phyloP scores from a whole-genome alignment of 2,329 filamentous ascomycete species.

The Pseudogymnoascus pannorum region DNA sequence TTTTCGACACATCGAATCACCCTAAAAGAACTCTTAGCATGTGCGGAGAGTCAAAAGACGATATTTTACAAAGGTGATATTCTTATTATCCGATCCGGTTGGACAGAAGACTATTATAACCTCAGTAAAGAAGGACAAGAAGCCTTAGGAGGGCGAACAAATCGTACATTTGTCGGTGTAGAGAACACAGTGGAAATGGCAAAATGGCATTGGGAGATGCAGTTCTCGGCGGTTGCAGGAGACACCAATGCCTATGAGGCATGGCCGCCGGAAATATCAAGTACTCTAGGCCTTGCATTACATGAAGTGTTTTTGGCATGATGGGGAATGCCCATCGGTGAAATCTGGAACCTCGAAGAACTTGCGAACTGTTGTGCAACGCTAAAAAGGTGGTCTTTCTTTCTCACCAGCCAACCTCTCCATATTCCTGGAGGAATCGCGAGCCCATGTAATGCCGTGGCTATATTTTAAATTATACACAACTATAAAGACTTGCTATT shows the following conservation, averaged over 20 bases:
- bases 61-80: conserved; percentile 42
- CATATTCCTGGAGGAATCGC: conserved; percentile 27
- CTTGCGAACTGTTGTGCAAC: conserved; percentile 27
- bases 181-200: no score
- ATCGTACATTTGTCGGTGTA: no score
- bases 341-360: conserved; percentile 29
- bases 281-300: conserved; percentile 19
- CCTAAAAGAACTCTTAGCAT: conserved; percentile 34
- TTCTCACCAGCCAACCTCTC: conserved; percentile 38
- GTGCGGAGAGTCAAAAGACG: conserved; percentile 37
- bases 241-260: conserved; percentile 35
- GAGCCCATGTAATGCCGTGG: not conserved
- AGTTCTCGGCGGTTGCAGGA: conserved; percentile 35
- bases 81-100: conserved; percentile 40
- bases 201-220: no score
- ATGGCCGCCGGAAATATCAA: conserved; percentile 20
- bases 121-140: no score
- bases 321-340: conserved; percentile 37
- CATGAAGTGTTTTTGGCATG: conserved; percentile 40
- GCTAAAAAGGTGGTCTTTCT: conserved; percentile 39
- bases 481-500: no score
- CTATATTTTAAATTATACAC: no score
- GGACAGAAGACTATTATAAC: conserved; percentile 13
- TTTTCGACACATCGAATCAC: conserved; percentile 31
- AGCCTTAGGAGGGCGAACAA: no score